Evolutionary conservation across 495 filamentous ascomycete species (phyloP).

Genomic region (Aspergillus incahuasiensis): DNA sequence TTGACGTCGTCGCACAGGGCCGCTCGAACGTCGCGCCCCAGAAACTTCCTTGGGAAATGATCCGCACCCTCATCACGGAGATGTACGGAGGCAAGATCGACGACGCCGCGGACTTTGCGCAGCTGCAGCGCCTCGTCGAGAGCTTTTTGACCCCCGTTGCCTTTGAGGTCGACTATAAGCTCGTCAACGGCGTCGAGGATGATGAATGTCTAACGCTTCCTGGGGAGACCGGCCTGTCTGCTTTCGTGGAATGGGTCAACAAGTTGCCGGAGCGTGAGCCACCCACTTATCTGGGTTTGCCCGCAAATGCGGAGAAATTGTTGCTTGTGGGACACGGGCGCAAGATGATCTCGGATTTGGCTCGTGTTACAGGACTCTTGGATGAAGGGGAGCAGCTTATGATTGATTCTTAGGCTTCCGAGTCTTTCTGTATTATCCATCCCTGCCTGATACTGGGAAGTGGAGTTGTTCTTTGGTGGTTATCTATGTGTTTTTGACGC

Average conservation of each 20-base stretch:
- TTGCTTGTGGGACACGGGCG: slow-evolving; percentile 83
- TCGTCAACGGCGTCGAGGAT: slow-evolving; percentile 63
- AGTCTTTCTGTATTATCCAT: neutral
- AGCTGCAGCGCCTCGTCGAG: slow-evolving; percentile 66
- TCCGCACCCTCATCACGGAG: slow-evolving; percentile 84
- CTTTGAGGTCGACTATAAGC: slow-evolving; percentile 85
- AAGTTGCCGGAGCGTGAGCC: slow-evolving; percentile 90
- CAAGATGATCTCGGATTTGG: slow-evolving; percentile 79
- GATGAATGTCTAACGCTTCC: slow-evolving; percentile 70
- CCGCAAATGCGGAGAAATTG: slow-evolving; percentile 95
- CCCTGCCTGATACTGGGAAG: too few relatives aligned
- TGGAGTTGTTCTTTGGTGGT: neutral
- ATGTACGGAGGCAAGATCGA: slow-evolving; percentile 99
- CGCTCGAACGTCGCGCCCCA: slow-evolving; percentile 88
- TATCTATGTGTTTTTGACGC: slow-evolving; percentile 1
- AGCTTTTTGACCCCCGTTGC: slow-evolving; percentile 76
- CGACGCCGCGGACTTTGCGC: slow-evolving; percentile 76
- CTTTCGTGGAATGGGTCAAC: slow-evolving; percentile 91
- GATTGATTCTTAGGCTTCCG: slow-evolving; percentile 54
- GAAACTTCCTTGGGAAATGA: slow-evolving; percentile 97
- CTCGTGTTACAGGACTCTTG: slow-evolving; percentile 74
- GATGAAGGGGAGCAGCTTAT: slow-evolving; percentile 93
- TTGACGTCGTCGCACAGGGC: slow-evolving; percentile 72
- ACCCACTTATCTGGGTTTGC: slow-evolving; percentile 92
- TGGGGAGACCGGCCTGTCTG: slow-evolving; percentile 69